phyloP scores from a whole-genome alignment of 1,139 yeast species.

The Magnusiomyces ingens region DNA sequence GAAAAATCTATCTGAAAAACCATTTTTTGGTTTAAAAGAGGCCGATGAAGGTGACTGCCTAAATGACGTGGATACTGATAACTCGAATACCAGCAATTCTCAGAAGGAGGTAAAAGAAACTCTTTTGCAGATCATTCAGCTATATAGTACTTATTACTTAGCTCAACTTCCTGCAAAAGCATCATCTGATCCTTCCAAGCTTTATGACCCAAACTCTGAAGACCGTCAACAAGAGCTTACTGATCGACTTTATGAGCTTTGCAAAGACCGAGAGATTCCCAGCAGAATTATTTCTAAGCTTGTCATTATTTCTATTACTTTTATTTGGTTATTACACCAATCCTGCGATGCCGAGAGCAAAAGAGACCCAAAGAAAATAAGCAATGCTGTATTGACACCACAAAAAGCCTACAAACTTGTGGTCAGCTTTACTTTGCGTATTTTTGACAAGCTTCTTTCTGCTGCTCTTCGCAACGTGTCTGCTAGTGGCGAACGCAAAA shows the following conservation, averaged over 20 bases:
- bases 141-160: slow-evolving; percentile 10
- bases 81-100: background rate
- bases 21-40: slow-evolving; percentile 4
- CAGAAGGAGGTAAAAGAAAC: slow-evolving; percentile 9
- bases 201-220: background rate
- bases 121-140: slow-evolving; percentile 12
- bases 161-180: slow-evolving; percentile 4
- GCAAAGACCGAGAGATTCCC: slow-evolving; percentile 8
- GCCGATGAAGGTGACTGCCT: slow-evolving; percentile 15
- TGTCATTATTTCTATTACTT: slow-evolving; percentile 10
- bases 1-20: slow-evolving; percentile 5
- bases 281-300: slow-evolving; percentile 12
- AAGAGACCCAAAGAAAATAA: background rate
- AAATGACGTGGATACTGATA: slow-evolving; percentile 12
- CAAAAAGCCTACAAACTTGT: slow-evolving; percentile 2
- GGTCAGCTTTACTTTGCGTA: slow-evolving; percentile 7
- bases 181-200: background rate
- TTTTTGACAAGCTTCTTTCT: slow-evolving; percentile 11
- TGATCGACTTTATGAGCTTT: slow-evolving; percentile 8
- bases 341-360: background rate
- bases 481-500: background rate
- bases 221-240: slow-evolving; percentile 13
- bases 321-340: slow-evolving; percentile 12
- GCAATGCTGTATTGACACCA: background rate
- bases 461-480: background rate